Evolutionary conservation across 148 eudicot species (phyloP), one percentile per base, ranked within the genome.

Genomic region (Vaccinium macrocarpon): DNA sequence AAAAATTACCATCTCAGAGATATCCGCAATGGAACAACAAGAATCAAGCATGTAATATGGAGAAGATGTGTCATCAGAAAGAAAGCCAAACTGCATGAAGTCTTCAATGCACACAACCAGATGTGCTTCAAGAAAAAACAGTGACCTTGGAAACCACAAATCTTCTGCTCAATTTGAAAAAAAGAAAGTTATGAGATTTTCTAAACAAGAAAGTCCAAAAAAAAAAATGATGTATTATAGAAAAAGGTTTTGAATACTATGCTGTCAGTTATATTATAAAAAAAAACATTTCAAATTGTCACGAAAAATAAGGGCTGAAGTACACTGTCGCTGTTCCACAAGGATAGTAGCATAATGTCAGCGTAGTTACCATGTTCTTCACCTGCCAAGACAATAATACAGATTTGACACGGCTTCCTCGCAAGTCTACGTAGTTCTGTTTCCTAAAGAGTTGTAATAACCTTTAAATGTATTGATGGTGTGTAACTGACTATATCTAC

Each of bases 21-120:
- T 82, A 79, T 88, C 83, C 72, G 38, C 68, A 76, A 92, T 88
- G 72, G 84, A 87, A 86, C 93, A 90, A 85, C 86, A 82, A 29
- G 91, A 87, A 89, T 94, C 91, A 78, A 89, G 90, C 21, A 84
- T 78, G 84, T 88, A 92, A 87, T 94, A 91, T 8, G 89, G 78
- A 35, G 90, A 76, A 53, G 81, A 86, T 46, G 81, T 78, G 84
- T 84, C 78, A 32, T 55, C 79, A 8, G 88, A 72, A 76, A 83
- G 85, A 84, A 83, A 87, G 66, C 88, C 89, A 84, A 91, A 90
- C 87, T 89, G 90, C 87, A 55, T 4, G 15, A 91, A 21, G 76
- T 94, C 91, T 84, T 92, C 97, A 64, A 85, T 85, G 93, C 93
- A 92, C 75, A 94, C 84, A 81, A 91, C 83, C 83, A 92, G 84